Base-by-base conservation (phyloP, 1,139 yeast genomes). In the Scheffersomyces titani region DNA sequence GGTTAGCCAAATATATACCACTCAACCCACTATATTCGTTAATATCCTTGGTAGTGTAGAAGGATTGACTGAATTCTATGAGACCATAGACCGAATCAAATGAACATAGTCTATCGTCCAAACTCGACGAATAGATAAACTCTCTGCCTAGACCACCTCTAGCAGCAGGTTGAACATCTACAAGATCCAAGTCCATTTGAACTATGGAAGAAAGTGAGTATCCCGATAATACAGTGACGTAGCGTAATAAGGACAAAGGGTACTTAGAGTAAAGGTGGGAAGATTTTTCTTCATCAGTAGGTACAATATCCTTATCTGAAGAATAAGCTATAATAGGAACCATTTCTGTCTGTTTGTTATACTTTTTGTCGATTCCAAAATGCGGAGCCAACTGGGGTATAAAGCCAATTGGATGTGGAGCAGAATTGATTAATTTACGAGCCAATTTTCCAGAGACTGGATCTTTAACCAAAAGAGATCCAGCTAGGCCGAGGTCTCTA, bases 401-500 rank as follows among this genome's bases (percentile, higher is more conserved):
- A 57, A 71, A 70, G 20, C 80, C 81, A 57, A 80, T 72, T 13
- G 82, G 80, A 55, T 71, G 69, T 1, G 76, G 74, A 2, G 77
- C 65, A 0, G 82, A 77, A 52, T 73, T 73, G 11, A 80, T 71
- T 52, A 77, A 64, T 52, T 68, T 66, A 7, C 72, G 67, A 5
- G 50, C 53, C 9, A 74, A 61, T 50, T 65, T 66, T 1, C 72
- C 78, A 53, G 64, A 59, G 18, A 58, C 56, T 4, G 56, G 54
- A 21, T 61, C 67, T 56, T 66, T 69, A 6, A 76, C 70, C 55
- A 76, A 65, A 44, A 79, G 68, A 51, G 78, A 67, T 13, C 84
- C 84, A n/a, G 83, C 83, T 54, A 80, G 63, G 6, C 81, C 83
- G 57, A 80, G 75, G 62, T 80, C 84, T 60, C 84, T 67, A 61